Evolutionary conservation across 2,329 filamentous ascomycete genomes (phyloP).

Genomic region (Aspergillus quadrilineatus): DNA sequence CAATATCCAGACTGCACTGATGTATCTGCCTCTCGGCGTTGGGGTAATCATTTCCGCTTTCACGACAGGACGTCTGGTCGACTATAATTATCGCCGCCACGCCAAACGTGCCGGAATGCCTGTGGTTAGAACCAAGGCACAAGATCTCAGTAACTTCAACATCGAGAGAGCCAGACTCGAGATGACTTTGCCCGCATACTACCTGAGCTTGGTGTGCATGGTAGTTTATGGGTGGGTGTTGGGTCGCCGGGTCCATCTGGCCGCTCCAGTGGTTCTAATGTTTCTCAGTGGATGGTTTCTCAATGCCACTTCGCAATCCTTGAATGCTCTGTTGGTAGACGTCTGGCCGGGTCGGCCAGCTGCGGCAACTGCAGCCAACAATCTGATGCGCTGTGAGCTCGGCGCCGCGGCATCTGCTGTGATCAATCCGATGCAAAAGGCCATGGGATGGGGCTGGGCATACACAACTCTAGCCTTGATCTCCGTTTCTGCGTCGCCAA

Average conservation of each 20-base stretch:
- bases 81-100: too few relatives aligned
- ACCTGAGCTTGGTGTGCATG: too few relatives aligned
- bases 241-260: constrained; percentile 28
- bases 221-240: constrained; percentile 36
- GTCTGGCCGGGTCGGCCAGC: constrained; percentile 38
- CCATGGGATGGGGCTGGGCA: constrained; percentile 44
- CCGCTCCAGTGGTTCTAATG: too few relatives aligned
- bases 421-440: constrained; percentile 39
- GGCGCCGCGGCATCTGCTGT: constrained; percentile 41
- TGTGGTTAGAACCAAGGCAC: neutral
- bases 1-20: too few relatives aligned
- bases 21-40: too few relatives aligned
- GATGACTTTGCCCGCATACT: constrained; percentile 26
- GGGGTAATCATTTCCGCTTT: too few relatives aligned
- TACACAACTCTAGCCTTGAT: constrained; percentile 28
- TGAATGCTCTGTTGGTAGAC: constrained; percentile 46
- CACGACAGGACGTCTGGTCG: too few relatives aligned
- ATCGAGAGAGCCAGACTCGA: constrained; percentile 33
- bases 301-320: too few relatives aligned
- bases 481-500: too few relatives aligned
- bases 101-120: neutral
- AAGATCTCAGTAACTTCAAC: neutral
- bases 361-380: constrained; percentile 43
- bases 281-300: too few relatives aligned
- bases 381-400: constrained; percentile 41